These are phyloP conservation scores for Hypoxylon sp. DNA, from an alignment of 2,329 filamentous ascomycete genomes.

Conservation along the genomic window DNA sequence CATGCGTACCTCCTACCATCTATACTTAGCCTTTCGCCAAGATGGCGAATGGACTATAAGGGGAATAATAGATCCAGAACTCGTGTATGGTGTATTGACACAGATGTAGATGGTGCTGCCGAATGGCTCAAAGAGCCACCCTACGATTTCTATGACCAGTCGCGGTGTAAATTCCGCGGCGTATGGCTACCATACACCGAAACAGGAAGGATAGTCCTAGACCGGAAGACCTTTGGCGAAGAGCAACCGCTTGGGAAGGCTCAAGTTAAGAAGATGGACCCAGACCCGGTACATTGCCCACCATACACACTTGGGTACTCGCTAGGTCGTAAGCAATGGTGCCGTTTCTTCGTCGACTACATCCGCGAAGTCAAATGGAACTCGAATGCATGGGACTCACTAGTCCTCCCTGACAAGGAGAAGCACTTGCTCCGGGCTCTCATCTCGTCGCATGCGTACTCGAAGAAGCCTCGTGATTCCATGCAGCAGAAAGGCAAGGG, in stretches of 20 bases:
- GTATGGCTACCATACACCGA: slow-evolving; percentile 53
- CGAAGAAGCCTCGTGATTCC: slow-evolving; percentile 47
- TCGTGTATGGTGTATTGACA: slow-evolving; percentile 9
- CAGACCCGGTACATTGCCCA: slow-evolving; percentile 49
- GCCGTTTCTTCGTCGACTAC: slow-evolving; percentile 48
- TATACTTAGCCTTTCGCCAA: neutral
- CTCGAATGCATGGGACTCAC: slow-evolving; percentile 47
- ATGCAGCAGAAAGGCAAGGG: slow-evolving; percentile 57
- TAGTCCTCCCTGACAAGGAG: slow-evolving; percentile 49
- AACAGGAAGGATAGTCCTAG: slow-evolving; percentile 50
- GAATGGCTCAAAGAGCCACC: slow-evolving; percentile 50
- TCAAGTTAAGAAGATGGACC: slow-evolving; percentile 35
- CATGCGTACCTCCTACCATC: neutral
- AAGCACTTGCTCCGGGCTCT: slow-evolving; percentile 51
- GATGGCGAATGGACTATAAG: neutral
- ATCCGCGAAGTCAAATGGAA: slow-evolving; percentile 49
- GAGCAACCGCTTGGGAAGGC: slow-evolving; percentile 44
- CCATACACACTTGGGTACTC: slow-evolving; percentile 52
- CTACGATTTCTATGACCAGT: slow-evolving; percentile 44
- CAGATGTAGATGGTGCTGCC: slow-evolving; percentile 42
- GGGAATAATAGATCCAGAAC: neutral
- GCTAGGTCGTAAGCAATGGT: slow-evolving; percentile 50
- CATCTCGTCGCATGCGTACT: slow-evolving; percentile 50
- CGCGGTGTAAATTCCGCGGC: slow-evolving; percentile 41
- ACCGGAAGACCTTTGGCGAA: slow-evolving; percentile 52